Conservation (phyloP, 768 basidiomycete genomes). For the Tylopilus rubrobrunneus region DNA sequence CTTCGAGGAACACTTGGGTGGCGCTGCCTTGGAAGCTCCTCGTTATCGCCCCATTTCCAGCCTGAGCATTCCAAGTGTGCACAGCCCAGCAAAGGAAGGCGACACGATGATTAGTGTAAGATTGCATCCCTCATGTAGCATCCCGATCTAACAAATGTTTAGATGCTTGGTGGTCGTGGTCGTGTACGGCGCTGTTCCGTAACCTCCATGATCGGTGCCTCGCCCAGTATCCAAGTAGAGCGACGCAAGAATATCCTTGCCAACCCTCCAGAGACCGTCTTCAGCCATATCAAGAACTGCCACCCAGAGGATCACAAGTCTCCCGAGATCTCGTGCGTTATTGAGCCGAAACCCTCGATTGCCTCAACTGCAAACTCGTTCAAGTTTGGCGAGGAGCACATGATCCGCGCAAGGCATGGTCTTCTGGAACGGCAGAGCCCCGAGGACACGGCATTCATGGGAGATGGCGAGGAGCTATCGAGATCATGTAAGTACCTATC, state of each 20-base stretch:
- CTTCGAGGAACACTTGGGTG: no score
- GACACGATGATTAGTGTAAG: slow-evolving; percentile 81
- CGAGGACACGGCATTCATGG: no score
- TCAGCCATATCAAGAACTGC: slow-evolving; percentile 34
- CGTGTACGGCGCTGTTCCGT: slow-evolving; percentile 67
- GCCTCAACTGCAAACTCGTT: slow-evolving; percentile 54
- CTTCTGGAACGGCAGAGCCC: slow-evolving; percentile 62
- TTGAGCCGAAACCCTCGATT: slow-evolving; percentile 60
- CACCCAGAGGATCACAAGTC: slow-evolving; percentile 27
- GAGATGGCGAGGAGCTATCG: slow-evolving; percentile 58
- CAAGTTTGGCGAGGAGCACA: slow-evolving; percentile 63
- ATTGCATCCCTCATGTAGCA: background rate
- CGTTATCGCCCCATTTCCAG: no score
- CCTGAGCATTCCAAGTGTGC: no score
- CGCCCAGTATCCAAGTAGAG: slow-evolving; percentile 64
- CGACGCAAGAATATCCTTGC: slow-evolving; percentile 49
- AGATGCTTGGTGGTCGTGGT: slow-evolving; percentile 76
- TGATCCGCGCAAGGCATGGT: slow-evolving; percentile 61
- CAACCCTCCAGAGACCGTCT: slow-evolving; percentile 27
- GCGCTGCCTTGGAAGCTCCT: no score
- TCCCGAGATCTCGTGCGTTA: slow-evolving; percentile 42
- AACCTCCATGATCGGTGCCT: slow-evolving; percentile 61
- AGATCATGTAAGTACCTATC: slow-evolving; percentile 43
- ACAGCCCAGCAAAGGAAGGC: slow-evolving; percentile 59
- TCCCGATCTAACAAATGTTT: background rate